Conservation (phyloP, 805 yeast species). For the Myxozyma kluyveri region DNA sequence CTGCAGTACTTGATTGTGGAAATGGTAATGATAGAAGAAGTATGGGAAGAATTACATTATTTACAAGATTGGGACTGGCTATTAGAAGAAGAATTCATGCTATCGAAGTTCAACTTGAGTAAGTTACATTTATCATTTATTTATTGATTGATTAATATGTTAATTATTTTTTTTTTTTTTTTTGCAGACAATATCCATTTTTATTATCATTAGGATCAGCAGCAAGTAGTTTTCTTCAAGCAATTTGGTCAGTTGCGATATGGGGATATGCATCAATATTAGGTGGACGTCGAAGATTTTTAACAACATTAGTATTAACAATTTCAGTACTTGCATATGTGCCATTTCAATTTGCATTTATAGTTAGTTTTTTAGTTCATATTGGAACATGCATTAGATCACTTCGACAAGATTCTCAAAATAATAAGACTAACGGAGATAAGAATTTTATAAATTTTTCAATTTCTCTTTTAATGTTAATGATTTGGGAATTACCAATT, state of each 20-base stretch:
- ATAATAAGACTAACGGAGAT: background rate
- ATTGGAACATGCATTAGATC: slow-evolving; percentile 45
- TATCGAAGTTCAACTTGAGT: background rate
- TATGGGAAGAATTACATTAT: background rate
- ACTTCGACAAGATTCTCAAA: slow-evolving; percentile 6
- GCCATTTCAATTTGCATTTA: slow-evolving; percentile 79
- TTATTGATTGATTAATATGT: no score
- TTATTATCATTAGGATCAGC: background rate
- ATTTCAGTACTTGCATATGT: slow-evolving; percentile 56
- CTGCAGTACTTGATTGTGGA: slow-evolving; percentile 4
- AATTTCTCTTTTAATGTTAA: slow-evolving; percentile 58
- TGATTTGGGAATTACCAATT: slow-evolving; percentile 77
- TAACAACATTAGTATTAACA: slow-evolving; percentile 36
- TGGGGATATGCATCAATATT: background rate
- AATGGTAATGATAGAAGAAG: background rate
- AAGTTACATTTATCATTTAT: no score
- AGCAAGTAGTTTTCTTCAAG: background rate
- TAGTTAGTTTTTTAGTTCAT: slow-evolving; percentile 60
- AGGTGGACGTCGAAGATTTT: slow-evolving; percentile 20
- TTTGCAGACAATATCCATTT: background rate
- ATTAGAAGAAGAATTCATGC: background rate
- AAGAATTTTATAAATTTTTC: slow-evolving; percentile 53
- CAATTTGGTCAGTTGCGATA: background rate
- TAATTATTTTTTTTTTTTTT: background rate
- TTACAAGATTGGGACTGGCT: background rate